phyloP scores from a whole-genome alignment of 2,329 filamentous ascomycete genomes.

The Cladosporium sp. region DNA sequence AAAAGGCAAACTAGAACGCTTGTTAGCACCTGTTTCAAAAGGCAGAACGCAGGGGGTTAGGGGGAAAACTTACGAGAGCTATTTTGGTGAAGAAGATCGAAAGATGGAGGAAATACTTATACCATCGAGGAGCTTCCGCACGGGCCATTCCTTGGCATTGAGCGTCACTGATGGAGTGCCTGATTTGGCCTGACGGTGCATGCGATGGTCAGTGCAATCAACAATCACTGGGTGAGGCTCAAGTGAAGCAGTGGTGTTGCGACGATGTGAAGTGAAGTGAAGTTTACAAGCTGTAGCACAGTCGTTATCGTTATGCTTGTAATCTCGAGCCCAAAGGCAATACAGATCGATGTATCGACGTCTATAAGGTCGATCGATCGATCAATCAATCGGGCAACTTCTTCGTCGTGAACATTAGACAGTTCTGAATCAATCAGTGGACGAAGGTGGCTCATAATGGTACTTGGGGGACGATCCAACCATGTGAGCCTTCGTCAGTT shows the following conservation, averaged over 20 bases:
- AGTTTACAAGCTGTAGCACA: neutral
- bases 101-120: neutral
- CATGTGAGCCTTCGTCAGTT: neutral
- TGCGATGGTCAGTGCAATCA: neutral
- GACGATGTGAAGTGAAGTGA: neutral
- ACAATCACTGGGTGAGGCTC: neutral
- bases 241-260: neutral
- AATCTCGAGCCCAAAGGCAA: neutral
- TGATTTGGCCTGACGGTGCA: neutral
- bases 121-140: neutral
- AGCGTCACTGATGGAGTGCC: neutral
- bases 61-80: neutral
- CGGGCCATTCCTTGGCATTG: neutral
- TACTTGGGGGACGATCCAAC: too few species aligned
- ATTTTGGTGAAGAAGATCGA: too few species aligned
- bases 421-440: too few species aligned
- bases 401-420: neutral
- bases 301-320: neutral
- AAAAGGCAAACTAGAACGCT: constrained; percentile 11
- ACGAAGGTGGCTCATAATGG: too few species aligned
- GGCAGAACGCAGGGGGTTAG: too few species aligned
- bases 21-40: too few species aligned
- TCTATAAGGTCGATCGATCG: neutral
- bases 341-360: neutral
- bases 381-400: neutral